A percentile compares a stretch with the other conserved stretches of the same genome.
These are phyloP conservation scores for Kodamaea laetipori DNA, from an alignment of 805 yeast genomes.

Conservation along the genomic window DNA sequence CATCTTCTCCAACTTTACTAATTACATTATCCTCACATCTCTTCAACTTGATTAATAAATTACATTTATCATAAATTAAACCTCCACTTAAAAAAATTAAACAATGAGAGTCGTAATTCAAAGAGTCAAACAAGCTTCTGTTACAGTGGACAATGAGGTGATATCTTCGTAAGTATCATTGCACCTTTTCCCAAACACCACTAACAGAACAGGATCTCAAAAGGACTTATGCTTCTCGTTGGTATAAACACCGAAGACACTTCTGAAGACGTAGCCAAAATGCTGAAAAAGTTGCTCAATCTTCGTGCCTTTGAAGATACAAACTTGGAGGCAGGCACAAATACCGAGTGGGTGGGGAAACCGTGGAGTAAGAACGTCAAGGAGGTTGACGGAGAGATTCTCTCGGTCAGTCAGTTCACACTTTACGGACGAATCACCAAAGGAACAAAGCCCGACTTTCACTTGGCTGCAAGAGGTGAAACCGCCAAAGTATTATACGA, in stretches of 20 bases:
- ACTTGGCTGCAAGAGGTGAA: conserved; percentile 82
- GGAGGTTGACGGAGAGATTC: conserved; percentile 63
- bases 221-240: conserved; percentile 78
- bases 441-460: conserved; percentile 95
- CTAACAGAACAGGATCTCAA: conserved; percentile 44
- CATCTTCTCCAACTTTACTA: no score
- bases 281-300: conserved; percentile 66
- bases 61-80: no score
- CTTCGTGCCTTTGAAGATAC: conserved; percentile 74
- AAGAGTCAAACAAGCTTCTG: conserved; percentile 85
- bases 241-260: conserved; percentile 85
- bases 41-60: no score
- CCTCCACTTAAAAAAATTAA: no score
- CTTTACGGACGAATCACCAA: conserved; percentile 81
- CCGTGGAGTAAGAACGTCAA: conserved; percentile 75
- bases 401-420: conserved; percentile 93
- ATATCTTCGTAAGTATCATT: conserved; percentile 56
- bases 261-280: conserved; percentile 64
- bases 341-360: conserved; percentile 50
- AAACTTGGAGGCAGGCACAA: conserved; percentile 47
- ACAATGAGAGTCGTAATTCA: conserved; percentile 93
- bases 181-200: not conserved
- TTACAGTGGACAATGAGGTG: conserved; percentile 70
- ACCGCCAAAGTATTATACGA: conserved; percentile 54
- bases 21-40: no score